These are phyloP conservation scores for Pseudonectria foliicola DNA, from an alignment of 2,329 filamentous ascomycete genomes.

Conservation along the genomic window DNA sequence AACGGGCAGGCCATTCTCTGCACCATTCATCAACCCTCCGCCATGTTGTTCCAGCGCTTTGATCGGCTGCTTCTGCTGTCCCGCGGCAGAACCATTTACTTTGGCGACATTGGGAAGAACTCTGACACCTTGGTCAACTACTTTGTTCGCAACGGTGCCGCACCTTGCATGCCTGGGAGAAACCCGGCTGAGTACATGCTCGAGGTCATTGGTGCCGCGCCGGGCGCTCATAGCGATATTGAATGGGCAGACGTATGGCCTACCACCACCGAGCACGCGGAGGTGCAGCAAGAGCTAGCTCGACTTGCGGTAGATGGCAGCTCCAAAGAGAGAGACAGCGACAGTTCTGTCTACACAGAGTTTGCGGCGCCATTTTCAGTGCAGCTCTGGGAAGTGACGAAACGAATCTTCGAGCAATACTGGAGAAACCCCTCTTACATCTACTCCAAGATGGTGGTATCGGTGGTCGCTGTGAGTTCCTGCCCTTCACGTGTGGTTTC, in stretches of 20 bases:
- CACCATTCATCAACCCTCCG: constrained; percentile 26
- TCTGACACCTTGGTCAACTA: constrained; percentile 39
- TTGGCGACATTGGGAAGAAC: constrained; percentile 46
- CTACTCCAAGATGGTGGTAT: constrained; percentile 60
- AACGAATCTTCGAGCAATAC: constrained; percentile 68
- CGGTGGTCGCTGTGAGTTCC: constrained; percentile 29
- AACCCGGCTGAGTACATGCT: constrained; percentile 67
- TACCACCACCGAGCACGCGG: constrained; percentile 21
- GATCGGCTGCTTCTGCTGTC: constrained; percentile 37
- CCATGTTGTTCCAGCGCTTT: constrained; percentile 34
- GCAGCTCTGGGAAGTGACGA: constrained; percentile 54
- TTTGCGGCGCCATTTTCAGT: constrained; percentile 60
- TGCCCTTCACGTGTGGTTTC: no score
- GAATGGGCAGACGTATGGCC: constrained; percentile 32
- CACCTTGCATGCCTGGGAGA: constrained; percentile 41
- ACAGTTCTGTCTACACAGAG: constrained; percentile 37
- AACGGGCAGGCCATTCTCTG: neutral
- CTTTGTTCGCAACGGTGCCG: constrained; percentile 55
- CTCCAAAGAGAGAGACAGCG: constrained; percentile 16
- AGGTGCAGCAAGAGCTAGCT: constrained; percentile 24
- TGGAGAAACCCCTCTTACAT: constrained; percentile 73
- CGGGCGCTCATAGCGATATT: constrained; percentile 36
- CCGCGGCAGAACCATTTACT: constrained; percentile 26
- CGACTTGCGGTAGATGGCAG: constrained; percentile 10
- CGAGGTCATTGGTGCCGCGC: constrained; percentile 34